Conservation (phyloP, 2,329 filamentous ascomycete genomes). For the Cercospora sp. region DNA sequence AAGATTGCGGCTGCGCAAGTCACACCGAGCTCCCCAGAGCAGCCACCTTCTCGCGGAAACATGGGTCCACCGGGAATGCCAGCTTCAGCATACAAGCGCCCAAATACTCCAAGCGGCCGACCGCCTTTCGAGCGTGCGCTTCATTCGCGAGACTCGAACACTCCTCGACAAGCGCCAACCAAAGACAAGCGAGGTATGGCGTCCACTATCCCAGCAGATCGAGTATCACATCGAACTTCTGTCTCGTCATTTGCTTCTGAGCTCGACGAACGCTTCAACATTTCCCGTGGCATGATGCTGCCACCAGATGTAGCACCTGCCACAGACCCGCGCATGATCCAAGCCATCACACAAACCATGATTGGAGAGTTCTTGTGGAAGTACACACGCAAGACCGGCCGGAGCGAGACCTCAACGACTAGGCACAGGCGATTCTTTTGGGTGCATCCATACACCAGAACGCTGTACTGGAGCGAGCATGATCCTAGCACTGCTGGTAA, state of each 20-base stretch:
- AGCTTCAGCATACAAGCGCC: constrained; percentile 67
- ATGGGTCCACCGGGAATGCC: constrained; percentile 89
- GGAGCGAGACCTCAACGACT: constrained; percentile 82
- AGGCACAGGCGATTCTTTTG: constrained; percentile 96
- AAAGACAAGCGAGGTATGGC: constrained; percentile 41
- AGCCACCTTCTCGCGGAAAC: constrained; percentile 41
- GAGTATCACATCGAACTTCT: constrained; percentile 67
- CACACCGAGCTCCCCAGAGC: constrained; percentile 41
- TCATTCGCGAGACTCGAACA: constrained; percentile 52
- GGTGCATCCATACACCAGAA: constrained; percentile 96
- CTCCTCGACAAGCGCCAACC: constrained; percentile 55
- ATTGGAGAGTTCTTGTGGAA: constrained; percentile 99
- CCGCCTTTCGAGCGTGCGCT: constrained; percentile 22
- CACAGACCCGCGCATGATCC: constrained; percentile 96
- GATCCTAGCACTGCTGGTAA: constrained; percentile 81
- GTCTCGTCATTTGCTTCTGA: constrained; percentile 95
- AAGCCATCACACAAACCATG: constrained; percentile 99
- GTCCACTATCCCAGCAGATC: constrained; percentile 18
- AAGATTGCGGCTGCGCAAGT: constrained; percentile 77
- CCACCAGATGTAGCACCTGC: constrained; percentile 62
- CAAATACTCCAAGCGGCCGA: constrained; percentile 34
- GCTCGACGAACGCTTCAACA: constrained; percentile 86
- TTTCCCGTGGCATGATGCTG: constrained; percentile 58
- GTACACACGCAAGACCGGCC: constrained; percentile 92
- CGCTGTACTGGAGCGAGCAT: constrained; percentile 92